Evolutionary conservation across 352 stramenopile genomes (phyloP).

Genomic region (Aphanomyces cochlioides): DNA sequence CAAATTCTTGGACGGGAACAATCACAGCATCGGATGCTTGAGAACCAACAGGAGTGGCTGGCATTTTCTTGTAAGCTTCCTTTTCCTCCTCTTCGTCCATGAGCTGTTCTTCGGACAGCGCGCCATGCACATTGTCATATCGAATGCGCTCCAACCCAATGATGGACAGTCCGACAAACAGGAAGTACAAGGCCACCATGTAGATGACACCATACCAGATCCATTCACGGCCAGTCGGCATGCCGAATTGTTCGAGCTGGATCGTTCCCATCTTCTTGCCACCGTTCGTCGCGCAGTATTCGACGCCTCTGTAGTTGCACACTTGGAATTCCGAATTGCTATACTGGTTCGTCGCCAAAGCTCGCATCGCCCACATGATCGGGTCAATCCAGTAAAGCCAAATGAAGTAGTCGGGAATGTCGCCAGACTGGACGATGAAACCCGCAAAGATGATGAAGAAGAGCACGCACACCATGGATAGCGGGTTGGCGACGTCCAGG

Average conservation of each 20-base stretch:
- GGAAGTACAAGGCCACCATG: slow-evolving; percentile 30
- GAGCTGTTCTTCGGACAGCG: too few species aligned
- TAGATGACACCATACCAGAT: slow-evolving; percentile 33
- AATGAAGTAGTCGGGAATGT: slow-evolving; percentile 32
- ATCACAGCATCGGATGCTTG: background rate
- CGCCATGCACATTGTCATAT: background rate
- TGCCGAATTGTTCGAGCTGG: slow-evolving; percentile 35
- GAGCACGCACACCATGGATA: slow-evolving; percentile 28
- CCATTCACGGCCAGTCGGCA: slow-evolving; percentile 37
- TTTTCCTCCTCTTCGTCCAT: background rate
- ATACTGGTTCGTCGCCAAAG: slow-evolving; percentile 25
- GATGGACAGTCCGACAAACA: slow-evolving; percentile 35
- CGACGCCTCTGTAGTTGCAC: slow-evolving; percentile 11
- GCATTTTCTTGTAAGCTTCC: background rate
- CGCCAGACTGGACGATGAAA: slow-evolving; percentile 30
- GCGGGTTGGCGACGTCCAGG: slow-evolving; percentile 17
- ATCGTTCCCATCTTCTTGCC: background rate
- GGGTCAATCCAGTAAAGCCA: slow-evolving; percentile 42
- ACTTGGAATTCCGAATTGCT: slow-evolving; percentile 10
- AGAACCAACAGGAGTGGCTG: background rate
- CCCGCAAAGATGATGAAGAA: slow-evolving; percentile 34
- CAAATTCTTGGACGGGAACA: slow-evolving; percentile 3
- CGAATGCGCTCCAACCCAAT: slow-evolving; percentile 30
- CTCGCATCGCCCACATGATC: slow-evolving; percentile 31
- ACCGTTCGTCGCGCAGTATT: slow-evolving; percentile 23